Conservation (phyloP, 2,329 filamentous ascomycete genomes). For the Fusarium udum region DNA sequence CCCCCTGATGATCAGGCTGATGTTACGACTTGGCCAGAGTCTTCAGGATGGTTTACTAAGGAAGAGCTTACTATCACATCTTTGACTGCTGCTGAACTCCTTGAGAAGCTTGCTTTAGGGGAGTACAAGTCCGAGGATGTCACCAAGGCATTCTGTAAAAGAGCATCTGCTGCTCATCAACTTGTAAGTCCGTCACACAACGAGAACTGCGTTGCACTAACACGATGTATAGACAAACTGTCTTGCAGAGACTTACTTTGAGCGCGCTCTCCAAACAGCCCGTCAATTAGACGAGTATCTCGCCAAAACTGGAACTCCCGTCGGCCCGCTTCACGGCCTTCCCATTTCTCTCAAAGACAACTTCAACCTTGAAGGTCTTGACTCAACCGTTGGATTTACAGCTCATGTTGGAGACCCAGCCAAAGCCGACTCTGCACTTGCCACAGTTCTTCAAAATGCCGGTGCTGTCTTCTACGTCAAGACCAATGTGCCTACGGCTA, state of each 20-base stretch:
- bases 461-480: conserved; percentile 67
- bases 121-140: conserved; percentile 53
- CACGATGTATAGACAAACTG: conserved; percentile 54
- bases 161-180: conserved; percentile 66
- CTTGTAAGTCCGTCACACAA: conserved; percentile 1
- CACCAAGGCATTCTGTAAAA: conserved; percentile 63
- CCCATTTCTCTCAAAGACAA: conserved; percentile 77
- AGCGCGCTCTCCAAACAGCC: conserved; percentile 60
- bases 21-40: conserved; percentile 64
- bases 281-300: conserved; percentile 60
- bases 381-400: conserved; percentile 71
- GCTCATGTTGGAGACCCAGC: conserved; percentile 69
- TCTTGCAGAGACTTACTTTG: conserved; percentile 64
- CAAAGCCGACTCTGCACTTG: conserved; percentile 52
- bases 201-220: not conserved
- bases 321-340: conserved; percentile 73
- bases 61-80: conserved; percentile 59
- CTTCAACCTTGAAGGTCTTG: conserved; percentile 69
- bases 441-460: conserved; percentile 53
- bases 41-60: conserved; percentile 67
- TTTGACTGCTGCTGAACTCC: conserved; percentile 53
- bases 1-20: conserved; percentile 60
- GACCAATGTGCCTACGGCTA: conserved; percentile 68
- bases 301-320: conserved; percentile 54
- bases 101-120: conserved; percentile 45